Base-by-base conservation (phyloP, 805 yeast genomes). In the Candida broadrunensis region DNA sequence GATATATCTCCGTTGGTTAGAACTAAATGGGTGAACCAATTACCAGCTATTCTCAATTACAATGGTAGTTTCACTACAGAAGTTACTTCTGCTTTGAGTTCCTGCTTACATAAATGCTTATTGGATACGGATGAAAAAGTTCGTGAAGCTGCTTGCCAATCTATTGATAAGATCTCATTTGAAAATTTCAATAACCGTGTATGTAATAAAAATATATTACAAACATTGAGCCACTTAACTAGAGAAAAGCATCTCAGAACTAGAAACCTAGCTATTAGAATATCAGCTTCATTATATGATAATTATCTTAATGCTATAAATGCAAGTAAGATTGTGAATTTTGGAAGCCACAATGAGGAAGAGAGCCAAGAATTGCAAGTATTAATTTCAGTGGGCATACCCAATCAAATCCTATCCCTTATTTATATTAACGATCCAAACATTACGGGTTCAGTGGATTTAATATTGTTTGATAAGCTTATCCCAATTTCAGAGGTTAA, bases 111-210 rank as follows among this genome's bases (percentile, higher is more conserved):
- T 14, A 84, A 84, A 50, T 80, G 90, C 26, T 65, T 89, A 19
- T 70, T 85, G 29, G 97, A 89, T 61, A 66, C 81, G 0, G 88
- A 86, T 51, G 91, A 84, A 43, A 73, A 69, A 29, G 95, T 88
- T 2, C 72, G 97, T 48, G 64, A 78, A 25, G 61, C 73, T 1
- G 78, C 93, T 0, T 79, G 87, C 43, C 69, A 80, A 0, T 25
- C 38, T 27, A 56, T 86, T 13, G 60, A 73, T 6, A 54, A 65
- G 21, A 57, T 86, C 2, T 70, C 80, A 0, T 60, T 77, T 6
- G 57, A 64, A 5, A 50, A 67, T 1, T 70, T 87, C 38, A 61
- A 81, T 38, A 58, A 61, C 13, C 77, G 71, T 35, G 54, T 85
- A 9, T 70, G 74, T 34, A 73, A 65, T 37, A 61, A 64, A 17